These are phyloP conservation scores for Monosporascus sp. DNA, from an alignment of 2,329 filamentous ascomycete genomes.

Conservation along the genomic window DNA sequence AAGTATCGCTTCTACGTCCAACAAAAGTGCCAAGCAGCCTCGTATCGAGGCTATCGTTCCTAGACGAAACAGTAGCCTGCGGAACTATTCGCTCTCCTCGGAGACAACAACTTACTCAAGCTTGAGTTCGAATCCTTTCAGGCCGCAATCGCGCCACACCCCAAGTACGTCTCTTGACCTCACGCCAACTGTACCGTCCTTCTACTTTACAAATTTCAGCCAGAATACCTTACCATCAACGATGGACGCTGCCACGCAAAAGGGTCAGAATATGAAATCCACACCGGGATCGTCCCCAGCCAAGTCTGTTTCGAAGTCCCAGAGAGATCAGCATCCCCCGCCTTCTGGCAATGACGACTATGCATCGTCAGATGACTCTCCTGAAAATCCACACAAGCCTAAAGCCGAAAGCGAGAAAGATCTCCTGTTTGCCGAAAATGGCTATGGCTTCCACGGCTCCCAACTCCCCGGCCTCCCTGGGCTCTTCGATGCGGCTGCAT, in stretches of 20 bases:
- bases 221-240: slow-evolving; percentile 3
- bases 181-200: slow-evolving; percentile 13
- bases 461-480: slow-evolving; percentile 21
- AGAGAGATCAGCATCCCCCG: slow-evolving; percentile 2
- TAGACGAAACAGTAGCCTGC: slow-evolving; percentile 30
- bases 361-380: slow-evolving; percentile 16
- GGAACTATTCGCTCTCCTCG: slow-evolving; percentile 38
- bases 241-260: slow-evolving; percentile 1
- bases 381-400: slow-evolving; percentile 10
- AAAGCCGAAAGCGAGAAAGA: slow-evolving; percentile 21
- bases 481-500: slow-evolving; percentile 10
- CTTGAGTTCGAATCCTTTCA: slow-evolving; percentile 34
- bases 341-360: slow-evolving; percentile 19
- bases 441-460: slow-evolving; percentile 15
- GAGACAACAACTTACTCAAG: slow-evolving; percentile 35
- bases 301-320: slow-evolving; percentile 1
- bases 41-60: slow-evolving; percentile 33
- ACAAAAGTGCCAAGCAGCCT: slow-evolving; percentile 20
- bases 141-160: slow-evolving; percentile 39
- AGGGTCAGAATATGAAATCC: slow-evolving; percentile 5
- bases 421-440: slow-evolving; percentile 19
- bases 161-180: slow-evolving; percentile 41
- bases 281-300: slow-evolving; percentile 3
- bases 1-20: slow-evolving; percentile 18
- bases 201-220: slow-evolving; percentile 9